Evolutionary conservation across 345 rosid genomes (phyloP).

Genomic region (Euphorbia peplus): DNA sequence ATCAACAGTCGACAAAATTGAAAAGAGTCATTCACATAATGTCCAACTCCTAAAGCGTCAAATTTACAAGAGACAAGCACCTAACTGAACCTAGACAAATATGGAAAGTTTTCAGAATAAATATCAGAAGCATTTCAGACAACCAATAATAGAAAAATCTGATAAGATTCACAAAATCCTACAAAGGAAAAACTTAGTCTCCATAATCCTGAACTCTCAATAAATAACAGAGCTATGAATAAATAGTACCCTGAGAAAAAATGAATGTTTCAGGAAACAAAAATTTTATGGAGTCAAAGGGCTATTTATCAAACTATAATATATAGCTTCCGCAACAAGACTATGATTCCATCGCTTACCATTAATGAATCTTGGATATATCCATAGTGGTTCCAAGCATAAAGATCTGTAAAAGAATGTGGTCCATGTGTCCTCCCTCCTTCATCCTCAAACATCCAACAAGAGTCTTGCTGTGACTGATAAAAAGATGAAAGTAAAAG

Average conservation of each 20-base stretch:
- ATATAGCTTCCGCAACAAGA: background rate
- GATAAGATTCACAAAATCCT: background rate
- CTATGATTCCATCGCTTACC: conserved; percentile 39
- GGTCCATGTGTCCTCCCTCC: conserved; percentile 78
- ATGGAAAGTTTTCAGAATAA: background rate
- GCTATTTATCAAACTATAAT: background rate
- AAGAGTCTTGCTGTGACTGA: conserved; percentile 60
- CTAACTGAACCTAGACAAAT: too few relatives aligned
- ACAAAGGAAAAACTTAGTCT: background rate
- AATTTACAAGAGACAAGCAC: background rate
- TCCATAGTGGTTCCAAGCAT: conserved; percentile 61
- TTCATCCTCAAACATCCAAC: conserved; percentile 80
- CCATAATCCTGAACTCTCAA: background rate
- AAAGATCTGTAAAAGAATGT: conserved; percentile 60
- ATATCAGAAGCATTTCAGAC: background rate
- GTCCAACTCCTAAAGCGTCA: background rate
- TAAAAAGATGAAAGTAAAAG: background rate
- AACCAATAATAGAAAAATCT: background rate
- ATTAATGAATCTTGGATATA: conserved; percentile 52
- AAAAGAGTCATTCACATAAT: background rate
- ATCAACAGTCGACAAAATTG: background rate
- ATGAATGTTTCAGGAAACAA: background rate
- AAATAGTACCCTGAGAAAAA: background rate
- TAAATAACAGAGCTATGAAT: background rate
- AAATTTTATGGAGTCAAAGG: background rate